Base-by-base conservation (phyloP, 1,284 basidiomycete species). In the Ganoderma sinense region DNA sequence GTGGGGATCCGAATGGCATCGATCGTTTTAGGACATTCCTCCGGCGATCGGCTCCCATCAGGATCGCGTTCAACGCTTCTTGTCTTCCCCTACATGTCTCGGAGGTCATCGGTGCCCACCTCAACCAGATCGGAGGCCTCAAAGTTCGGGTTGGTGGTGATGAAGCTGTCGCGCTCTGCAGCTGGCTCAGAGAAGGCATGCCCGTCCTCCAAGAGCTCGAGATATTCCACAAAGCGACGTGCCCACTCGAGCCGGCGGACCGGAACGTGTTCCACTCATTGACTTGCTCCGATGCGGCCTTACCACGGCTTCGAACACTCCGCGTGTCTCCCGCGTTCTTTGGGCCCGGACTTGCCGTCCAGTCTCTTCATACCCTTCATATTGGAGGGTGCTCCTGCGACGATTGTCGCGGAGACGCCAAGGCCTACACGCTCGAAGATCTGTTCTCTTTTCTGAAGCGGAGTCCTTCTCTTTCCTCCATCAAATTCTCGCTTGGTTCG, bases 41-140 rank as follows among this genome's bases (percentile, higher is more conserved):
- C 18, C 56, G 39, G 56, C 18, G 56, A 59, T 59, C 56, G 56
- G 56, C 56, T 14, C 56, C 56, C n/a, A 59, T 59, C 56, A 59
- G 36, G 13, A 36, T 59, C 36, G 31, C 56, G 6, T 59, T 59
- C 33, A 59, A 59, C 56, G 56, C 36, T 13, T 39, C 36, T 7
- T 59, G 56, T 39, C 56, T 59, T 13, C 56, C 56, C 18, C 31
- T 3, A 13, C 56, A 59, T n/a, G 56, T 59, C 56, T 39, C 56
- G 7, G 10, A 36, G n/a, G 56, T 59, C 56, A 36, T 59, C 33
- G 56, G 56, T 10, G 33, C 56, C 10, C 56, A 59, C 56, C 33
- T 59, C 33, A 59, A 59, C 56, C 56, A 59, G 36, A 59, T 59
- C 31, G 56, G 56, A 20, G 56, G 56, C 11, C 56, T 59, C 56